Evolutionary conservation across 108 stramenopile species (phyloP), one percentile per base, ranked within the genome.

Genomic region (Nitzschia sp.): DNA sequence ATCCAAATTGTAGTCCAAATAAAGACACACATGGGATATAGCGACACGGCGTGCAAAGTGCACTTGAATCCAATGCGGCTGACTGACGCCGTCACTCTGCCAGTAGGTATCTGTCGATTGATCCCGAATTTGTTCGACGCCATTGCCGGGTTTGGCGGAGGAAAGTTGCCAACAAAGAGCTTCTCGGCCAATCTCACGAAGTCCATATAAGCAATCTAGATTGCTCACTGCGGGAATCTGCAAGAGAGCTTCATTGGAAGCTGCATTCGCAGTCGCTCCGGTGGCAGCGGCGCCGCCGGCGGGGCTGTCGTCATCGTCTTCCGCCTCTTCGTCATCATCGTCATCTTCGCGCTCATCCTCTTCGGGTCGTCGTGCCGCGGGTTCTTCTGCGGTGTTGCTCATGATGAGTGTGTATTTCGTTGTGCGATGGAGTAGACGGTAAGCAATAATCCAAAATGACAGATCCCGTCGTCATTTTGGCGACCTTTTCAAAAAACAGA

Each of bases 141-240:
- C 97, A 71, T 98, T 99, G 17, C 97, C 97, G 13, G 98, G 97
- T 74, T 99, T 99, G 62, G 97, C 97, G 6, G 94, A 91, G 28
- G 87, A 86, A 0, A 99, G 76, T 33, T 93, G 83, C 97, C 97
- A 99, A 19, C 81, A 87, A 2, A 92, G 70, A 0, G 96, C 97
- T 69, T 96, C 84, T 26, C 72, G 59, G 2, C 91, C 91, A 35
- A 96, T 90, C 68, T 92, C 91, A 9, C 93, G 89, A 9, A 90
- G 26, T n/a, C 83, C 83, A 64, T 76, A 75, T 11, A 89, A 58
- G 6, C 80, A 71, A 35, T 82, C 81, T 6, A 93, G 60, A 35
- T 71, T 79, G 9, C 80, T 59, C 17, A 86, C 88, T 36, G 92
- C 85, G 17, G 59, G 64, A 29, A 93, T 77, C 2, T 64, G 70